Base-by-base conservation (phyloP, 129 eudicot genomes). In the Erigeron canadensis region DNA sequence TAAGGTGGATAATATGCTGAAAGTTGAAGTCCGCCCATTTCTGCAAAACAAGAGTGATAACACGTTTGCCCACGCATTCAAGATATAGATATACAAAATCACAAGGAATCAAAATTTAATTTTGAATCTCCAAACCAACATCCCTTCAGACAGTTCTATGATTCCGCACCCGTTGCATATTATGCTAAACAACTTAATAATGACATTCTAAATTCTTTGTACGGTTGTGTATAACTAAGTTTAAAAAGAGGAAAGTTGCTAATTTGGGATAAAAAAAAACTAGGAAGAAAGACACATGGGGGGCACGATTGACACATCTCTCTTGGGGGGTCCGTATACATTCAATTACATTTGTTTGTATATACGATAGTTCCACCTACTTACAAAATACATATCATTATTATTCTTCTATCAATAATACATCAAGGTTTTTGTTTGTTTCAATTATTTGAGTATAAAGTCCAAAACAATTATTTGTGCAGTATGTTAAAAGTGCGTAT, bases 301-400 rank as follows among this genome's bases (percentile, higher is more conserved):
- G 74, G 53, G 53, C 65, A 54, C 74, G 66, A 59, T 59, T 37
- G 45, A 50, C 78, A 50, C 63, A 63, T 73, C 77, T 37, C 40
- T 63, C 4, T 42, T 28, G 5, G 44, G 65, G 65, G 67, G 10
- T 8, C 65, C 78, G 19, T 53, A 73, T 74, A 61, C 72, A 74
- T 53, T 74, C 79, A 73, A 73, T 63, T 51, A 38, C 43, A 18
- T 63, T 69, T 55, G 75, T 70, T 55, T 40, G 64, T 48, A 55
- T 70, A 19, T 56, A 39, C 10, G 5, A 15, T 8, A 13, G 18
- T 28, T 39, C 11, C 64, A 40, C 16, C 51, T 38, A 50, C 63
- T 13, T 48, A 74, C 63, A 62, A 62, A 16, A 63, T 41, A 53
- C 57, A 53, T 74, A 23, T 43, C 79, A 53, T 65, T 42, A 54